Percentiles rank a stretch among this genome's conserved stretches.
phyloP scores from a whole-genome alignment of 768 basidiomycete genomes.

The Pseudohyphozyma bogoriensis region DNA sequence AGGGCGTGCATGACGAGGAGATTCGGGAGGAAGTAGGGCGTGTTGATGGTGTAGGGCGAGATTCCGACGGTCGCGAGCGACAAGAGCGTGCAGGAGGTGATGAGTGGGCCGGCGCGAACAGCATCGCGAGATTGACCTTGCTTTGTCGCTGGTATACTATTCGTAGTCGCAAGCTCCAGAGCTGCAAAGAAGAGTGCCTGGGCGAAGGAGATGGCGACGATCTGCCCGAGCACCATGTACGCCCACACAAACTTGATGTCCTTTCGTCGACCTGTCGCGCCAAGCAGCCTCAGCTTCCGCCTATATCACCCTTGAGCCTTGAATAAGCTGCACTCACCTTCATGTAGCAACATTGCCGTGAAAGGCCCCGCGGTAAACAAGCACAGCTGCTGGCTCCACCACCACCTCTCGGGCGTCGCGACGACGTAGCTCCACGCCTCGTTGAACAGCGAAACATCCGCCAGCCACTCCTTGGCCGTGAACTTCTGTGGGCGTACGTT shows the following conservation, averaged over 20 bases:
- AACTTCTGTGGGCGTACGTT: background rate
- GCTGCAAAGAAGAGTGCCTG: constrained; percentile 55
- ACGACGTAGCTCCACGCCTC: constrained; percentile 40
- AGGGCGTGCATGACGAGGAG: constrained; percentile 54
- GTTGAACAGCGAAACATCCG: constrained; percentile 27
- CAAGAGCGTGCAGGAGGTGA: constrained; percentile 42
- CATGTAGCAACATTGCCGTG: constrained; percentile 47
- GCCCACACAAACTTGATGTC: constrained; percentile 51
- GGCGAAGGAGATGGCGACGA: constrained; percentile 61
- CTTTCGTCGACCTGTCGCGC: constrained; percentile 35
- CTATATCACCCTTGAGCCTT: background rate
- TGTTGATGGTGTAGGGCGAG: constrained; percentile 43
- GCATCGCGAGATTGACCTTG: constrained; percentile 1
- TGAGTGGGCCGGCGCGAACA: constrained; percentile 17
- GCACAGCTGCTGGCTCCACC: constrained; percentile 61
- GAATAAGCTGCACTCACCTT: constrained; percentile 42
- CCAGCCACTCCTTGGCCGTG: constrained; percentile 23
- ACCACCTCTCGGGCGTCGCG: constrained; percentile 49
- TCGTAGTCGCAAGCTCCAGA: constrained; percentile 38
- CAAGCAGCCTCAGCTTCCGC: background rate
- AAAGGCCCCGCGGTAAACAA: constrained; percentile 52
- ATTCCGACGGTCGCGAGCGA: constrained; percentile 45
- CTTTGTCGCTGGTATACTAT: background rate
- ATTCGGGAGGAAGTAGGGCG: constrained; percentile 48
- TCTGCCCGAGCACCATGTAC: constrained; percentile 62